phyloP scores from a whole-genome alignment of 371 early-diverging fungal species.

The Lichtheimia hyalospora region DNA sequence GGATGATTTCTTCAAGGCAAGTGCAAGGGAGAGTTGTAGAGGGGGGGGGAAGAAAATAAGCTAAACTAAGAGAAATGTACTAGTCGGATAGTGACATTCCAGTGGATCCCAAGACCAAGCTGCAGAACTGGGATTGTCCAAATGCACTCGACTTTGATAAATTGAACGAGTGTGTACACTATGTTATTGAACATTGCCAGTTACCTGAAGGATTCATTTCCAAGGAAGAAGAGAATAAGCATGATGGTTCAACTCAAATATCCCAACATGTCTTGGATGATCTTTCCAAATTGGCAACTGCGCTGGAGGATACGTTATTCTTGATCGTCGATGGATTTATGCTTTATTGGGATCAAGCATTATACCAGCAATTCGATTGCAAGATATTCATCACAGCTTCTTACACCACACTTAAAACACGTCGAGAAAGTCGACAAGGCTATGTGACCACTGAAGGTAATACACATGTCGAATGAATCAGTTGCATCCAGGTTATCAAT shows the following conservation, averaged over 20 bases:
- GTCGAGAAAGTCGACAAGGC: constrained; percentile 68
- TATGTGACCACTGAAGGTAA: constrained; percentile 80
- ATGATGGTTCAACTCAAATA: constrained; percentile 30
- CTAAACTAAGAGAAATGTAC: not conserved
- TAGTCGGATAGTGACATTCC: constrained; percentile 71
- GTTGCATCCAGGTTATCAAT: too few species aligned
- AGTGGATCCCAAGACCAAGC: constrained; percentile 56
- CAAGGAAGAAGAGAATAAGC: constrained; percentile 52
- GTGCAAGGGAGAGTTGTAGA: not conserved
- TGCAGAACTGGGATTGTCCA: constrained; percentile 88
- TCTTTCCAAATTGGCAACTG: not conserved
- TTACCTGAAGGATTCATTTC: constrained; percentile 45
- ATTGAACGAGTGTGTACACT: constrained; percentile 42
- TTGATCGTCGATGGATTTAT: constrained; percentile 86
- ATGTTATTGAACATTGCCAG: constrained; percentile 35
- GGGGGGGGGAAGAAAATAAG: too few species aligned
- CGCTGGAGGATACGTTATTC: constrained; percentile 27
- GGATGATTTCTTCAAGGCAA: constrained; percentile 81
- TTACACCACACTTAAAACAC: constrained; percentile 58
- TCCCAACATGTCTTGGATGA: not conserved
- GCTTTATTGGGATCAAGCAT: constrained; percentile 51
- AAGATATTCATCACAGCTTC: constrained; percentile 64
- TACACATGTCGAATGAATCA: not conserved
- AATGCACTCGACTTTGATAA: constrained; percentile 67
- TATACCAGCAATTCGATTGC: constrained; percentile 50